Percentiles rank a stretch among this genome's conserved stretches.
phyloP scores from a whole-genome alignment of 768 basidiomycete genomes.

The Pleurotus platypus region DNA sequence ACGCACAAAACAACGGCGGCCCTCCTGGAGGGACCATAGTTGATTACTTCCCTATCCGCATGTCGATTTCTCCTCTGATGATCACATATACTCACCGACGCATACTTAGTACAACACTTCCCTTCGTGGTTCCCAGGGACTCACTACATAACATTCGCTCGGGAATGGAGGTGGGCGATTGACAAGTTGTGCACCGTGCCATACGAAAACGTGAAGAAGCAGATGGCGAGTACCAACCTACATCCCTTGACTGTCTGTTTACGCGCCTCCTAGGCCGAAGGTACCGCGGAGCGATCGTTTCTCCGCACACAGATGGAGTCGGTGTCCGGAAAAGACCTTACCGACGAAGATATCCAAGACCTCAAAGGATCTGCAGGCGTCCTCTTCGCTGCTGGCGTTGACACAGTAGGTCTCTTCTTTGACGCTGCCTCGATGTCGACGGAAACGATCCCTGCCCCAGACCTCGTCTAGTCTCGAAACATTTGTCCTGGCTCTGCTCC shows the following conservation, averaged over 20 bases:
- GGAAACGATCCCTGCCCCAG: background rate
- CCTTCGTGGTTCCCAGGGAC: conserved; percentile 36
- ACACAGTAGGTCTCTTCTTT: conserved; percentile 22
- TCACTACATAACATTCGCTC: conserved; percentile 35
- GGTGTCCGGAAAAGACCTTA: background rate
- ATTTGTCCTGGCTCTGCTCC: conserved; percentile 24
- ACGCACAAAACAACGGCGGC: conserved; percentile 6
- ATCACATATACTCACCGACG: background rate
- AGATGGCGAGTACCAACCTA: conserved; percentile 22
- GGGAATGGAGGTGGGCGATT: conserved; percentile 23
- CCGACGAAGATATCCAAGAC: conserved; percentile 11
- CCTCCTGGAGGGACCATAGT: conserved; percentile 12
- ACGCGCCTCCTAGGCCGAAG: conserved; percentile 10
- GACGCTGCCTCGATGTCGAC: background rate
- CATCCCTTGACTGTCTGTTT: too few relatives aligned
- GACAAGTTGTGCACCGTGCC: conserved; percentile 33
- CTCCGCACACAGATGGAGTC: conserved; percentile 8
- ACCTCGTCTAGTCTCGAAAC: conserved; percentile 8
- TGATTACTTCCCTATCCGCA: conserved; percentile 10
- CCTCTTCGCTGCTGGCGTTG: conserved; percentile 33
- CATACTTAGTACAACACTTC: conserved; percentile 13
- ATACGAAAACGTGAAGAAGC: conserved; percentile 26
- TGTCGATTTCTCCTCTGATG: background rate
- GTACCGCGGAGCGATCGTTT: conserved; percentile 14
- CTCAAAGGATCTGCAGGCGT: conserved; percentile 22